Evolutionary conservation across 805 yeast genomes (phyloP), one percentile per base, ranked within the genome.

Genomic region (Cyberlindnera samutprakarnensis): DNA sequence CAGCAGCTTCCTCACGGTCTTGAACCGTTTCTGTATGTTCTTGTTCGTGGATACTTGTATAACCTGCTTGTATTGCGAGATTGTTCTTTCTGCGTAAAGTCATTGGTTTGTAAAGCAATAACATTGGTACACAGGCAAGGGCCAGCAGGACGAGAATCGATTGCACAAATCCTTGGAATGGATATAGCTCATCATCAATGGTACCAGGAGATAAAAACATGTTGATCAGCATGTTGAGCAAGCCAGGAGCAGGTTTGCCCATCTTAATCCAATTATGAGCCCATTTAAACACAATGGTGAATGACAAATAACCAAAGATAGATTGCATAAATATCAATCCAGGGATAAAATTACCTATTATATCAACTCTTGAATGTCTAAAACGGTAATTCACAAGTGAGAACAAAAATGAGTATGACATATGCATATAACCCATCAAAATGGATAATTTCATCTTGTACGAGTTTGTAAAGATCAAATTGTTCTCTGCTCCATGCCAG

Each of bases 401-500:
- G 52, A 88, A 87, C 57, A 75, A 56, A 53, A 75, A 80, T 4
- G 95, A 84, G 61, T 90, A 92, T 10, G 88, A 63, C 99, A 92
- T 92, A 62, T 92, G 99, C 28, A 72, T 59, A 59, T 80, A 90
- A 4, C 99, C 99, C 88, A 92, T 81, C 44, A 92, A 67, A 36
- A 92, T 80, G 2, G 97, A 87, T 39, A 92, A 67, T 59, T 92
- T 92, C 99, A 92, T 92, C 68, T 92, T 92, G 64, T 85, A 92
- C 3, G 97, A 88, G 64, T 92, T 92, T 31, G 95, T 74, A 61
- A 92, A 92, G 37, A 94, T 61, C 48, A 92, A 68, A 31, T 79
- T 78, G 62, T 92, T 92, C 46, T 92, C 98, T 25, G 97, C 72
- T 13, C 96, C 96, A 58, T 92, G 99, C 99, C 99, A 92, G 9